Evolutionary conservation across 306 rosid species (phyloP), one percentile per base, ranked within the genome.

Genomic region (Morella rubra): DNA sequence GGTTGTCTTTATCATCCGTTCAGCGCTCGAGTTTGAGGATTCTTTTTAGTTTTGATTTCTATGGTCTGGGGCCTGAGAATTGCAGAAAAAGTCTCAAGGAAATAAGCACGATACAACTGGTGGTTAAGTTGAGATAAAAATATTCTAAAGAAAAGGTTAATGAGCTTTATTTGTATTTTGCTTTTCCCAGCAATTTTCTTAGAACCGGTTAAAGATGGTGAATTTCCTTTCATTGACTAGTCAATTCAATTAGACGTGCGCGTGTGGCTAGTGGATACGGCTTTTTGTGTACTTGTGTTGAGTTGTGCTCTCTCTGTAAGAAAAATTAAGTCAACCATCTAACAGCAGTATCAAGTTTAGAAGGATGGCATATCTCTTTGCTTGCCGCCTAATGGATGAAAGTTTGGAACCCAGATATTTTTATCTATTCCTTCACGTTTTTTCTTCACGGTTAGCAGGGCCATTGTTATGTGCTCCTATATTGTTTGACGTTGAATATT

Each of bases 401-500:
- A 5, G 2, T 27, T 60, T 60, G 67, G 10, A 24, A 60, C 14
- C 44, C 19, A 5, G 9, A 58, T 58, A 20, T 58, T 40, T 27
- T 27, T 24, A 41, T 27, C 42, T 60, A 16, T 65, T 40, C 19
- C 22, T 41, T 64, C 11, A 16, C 24, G 19, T 56, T 56, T 19
- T n/a, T 19, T 8, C 15, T 58, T 20, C 6, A 3, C 37, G 37
- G 37, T 32, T 32, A 32, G 37, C 37, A 32, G 37, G 37, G 37
- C 37, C 37, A 32, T 32, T 2, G 37, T 32, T 32, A 32, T 32
- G 37, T 32, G 37, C 37, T 32, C 37, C 37, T 32, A 0, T 68
- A 67, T 4, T 58, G 18, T 22, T 14, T 42, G 47, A 41, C 15
- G 53, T 65, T 18, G 13, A 76, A 45, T 84, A 12, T 73, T 53